These are phyloP conservation scores for Fusarium virguliforme DNA, from an alignment of 2,329 filamentous ascomycete species.

Conservation along the genomic window DNA sequence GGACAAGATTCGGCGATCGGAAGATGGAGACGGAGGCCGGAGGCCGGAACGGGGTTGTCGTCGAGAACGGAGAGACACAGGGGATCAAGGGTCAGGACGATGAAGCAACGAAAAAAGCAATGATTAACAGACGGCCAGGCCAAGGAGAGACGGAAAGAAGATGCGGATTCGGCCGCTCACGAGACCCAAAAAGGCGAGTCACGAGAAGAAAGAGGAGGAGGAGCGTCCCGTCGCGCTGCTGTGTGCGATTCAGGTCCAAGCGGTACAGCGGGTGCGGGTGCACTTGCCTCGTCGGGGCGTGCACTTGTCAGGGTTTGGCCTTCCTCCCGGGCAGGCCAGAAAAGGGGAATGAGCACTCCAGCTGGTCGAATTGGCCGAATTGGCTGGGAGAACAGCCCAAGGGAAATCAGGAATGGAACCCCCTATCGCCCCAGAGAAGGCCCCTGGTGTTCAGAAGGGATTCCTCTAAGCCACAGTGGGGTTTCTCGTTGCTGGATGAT, in stretches of 20 bases:
- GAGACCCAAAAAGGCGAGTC: constrained; percentile 26
- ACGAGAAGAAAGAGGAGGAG: constrained; percentile 38
- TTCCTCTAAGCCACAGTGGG: constrained; percentile 44
- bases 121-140: constrained; percentile 33
- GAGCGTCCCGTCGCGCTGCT: constrained; percentile 43
- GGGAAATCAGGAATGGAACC: constrained; percentile 19
- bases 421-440: constrained; percentile 18
- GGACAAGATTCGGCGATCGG: constrained; percentile 31
- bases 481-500: constrained; percentile 36
- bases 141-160: constrained; percentile 43
- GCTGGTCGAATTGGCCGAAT: not conserved
- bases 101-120: constrained; percentile 43
- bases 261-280: constrained; percentile 35
- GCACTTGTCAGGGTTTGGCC: constrained; percentile 24
- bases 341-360: constrained; percentile 17
- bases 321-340: not conserved
- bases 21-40: constrained; percentile 34
- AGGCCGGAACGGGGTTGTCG: constrained; percentile 34
- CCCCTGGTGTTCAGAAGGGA: constrained; percentile 32
- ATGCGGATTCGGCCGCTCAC: constrained; percentile 37
- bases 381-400: not conserved
- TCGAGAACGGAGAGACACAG: constrained; percentile 38
- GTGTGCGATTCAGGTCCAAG: constrained; percentile 45
- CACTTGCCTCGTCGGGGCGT: constrained; percentile 30
- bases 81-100: constrained; percentile 25